Evolutionary conservation across 345 rosid genomes (phyloP).

Genomic region (Lenwebbia sp.): DNA sequence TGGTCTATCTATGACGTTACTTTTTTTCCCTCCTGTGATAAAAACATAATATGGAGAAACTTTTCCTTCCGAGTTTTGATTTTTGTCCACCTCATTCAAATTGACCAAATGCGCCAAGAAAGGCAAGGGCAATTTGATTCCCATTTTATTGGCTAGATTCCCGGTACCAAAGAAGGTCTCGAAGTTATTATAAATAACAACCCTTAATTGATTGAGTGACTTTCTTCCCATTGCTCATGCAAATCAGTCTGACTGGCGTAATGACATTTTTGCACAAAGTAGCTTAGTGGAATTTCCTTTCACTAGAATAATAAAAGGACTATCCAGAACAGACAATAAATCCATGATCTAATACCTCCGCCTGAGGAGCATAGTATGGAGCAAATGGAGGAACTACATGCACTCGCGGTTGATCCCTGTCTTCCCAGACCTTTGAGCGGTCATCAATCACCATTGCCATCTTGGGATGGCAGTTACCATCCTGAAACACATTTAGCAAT

Average conservation of each 20-base stretch:
- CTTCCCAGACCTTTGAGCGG: conserved; percentile 96
- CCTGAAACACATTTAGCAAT: conserved; percentile 71
- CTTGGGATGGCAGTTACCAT: conserved; percentile 88
- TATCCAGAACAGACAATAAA: neutral
- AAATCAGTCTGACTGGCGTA: neutral
- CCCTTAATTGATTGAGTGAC: neutral
- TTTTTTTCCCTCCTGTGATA: neutral
- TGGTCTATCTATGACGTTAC: neutral
- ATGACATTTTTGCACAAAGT: neutral
- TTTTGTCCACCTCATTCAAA: neutral
- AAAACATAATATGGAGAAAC: neutral
- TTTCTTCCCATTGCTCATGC: neutral
- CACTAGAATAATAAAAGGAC: neutral
- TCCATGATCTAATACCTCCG: conserved; percentile 51
- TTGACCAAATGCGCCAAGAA: neutral
- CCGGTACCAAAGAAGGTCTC: neutral
- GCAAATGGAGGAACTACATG: conserved; percentile 89
- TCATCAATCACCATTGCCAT: conserved; percentile 99
- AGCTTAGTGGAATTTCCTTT: neutral
- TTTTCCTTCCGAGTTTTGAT: neutral
- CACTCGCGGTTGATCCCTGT: conserved; percentile 94
- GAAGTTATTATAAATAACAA: neutral
- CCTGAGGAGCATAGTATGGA: conserved; percentile 98
- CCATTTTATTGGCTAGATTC: neutral
- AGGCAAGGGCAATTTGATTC: neutral